Evolutionary conservation across 495 filamentous ascomycete genomes (phyloP), one percentile per base, ranked within the genome.

Genomic region (Penicillium canariense): DNA sequence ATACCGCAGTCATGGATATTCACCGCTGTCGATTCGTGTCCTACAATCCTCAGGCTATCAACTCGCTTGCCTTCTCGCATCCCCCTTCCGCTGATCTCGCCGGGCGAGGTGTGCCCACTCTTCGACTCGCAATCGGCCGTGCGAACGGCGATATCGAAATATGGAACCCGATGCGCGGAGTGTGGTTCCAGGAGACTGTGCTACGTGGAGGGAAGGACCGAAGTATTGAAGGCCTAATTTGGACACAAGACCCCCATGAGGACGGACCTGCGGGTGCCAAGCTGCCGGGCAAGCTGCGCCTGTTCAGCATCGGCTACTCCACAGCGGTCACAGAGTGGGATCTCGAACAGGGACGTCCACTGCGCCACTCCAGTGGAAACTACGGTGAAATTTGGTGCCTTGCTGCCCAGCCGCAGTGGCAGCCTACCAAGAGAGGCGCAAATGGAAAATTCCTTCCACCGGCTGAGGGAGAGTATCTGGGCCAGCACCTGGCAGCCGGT

Each of bases 351-450:
- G 89, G 89, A 5, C 75, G 80, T 47, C 89, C 91, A 7, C 73
- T 84, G 67, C 82, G 87, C 28, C 88, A 96, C 66, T 87, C 91
- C 8, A 90, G 89, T 65, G 93, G 93, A 17, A 96, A 93, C 68
- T 88, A 96, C 67, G 92, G 93, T 34, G 94, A 96, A 60, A 92
- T 97, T 53, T 99, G 94, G 94, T 96, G 92, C 70, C 77, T 97
- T 52, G 88, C 86, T 54, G 89, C 86, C n/a, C 94, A 97, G 74
- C 94, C 95, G 17, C 66, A 76, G 61, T 72, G 75, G 71, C 64
- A 72, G 56, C 52, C 68, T 10, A 65, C 66, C 28, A 68, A 73
- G 48, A 68, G 68, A 52, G 65, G 67, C 39, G 68, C 63, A 54
- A 65, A 72, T 60, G 70, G 59, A 25, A 74, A 71, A 58, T 38